Evolutionary conservation across 2,329 filamentous ascomycete genomes (phyloP).

Genomic region (Emergomyces africanus): DNA sequence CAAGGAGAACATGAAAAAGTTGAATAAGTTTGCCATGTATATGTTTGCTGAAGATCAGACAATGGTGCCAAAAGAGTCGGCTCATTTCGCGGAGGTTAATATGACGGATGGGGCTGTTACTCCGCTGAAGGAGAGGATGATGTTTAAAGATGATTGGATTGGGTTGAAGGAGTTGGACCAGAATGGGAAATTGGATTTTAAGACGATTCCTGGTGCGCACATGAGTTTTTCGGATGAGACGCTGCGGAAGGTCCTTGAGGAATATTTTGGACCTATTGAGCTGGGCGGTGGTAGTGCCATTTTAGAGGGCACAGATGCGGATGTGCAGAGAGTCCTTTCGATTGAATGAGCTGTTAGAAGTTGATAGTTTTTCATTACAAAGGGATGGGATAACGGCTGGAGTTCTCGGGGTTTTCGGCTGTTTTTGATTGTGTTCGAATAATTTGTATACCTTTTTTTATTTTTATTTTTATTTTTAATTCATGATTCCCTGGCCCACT

Average conservation of each 20-base stretch:
- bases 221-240: constrained; percentile 63
- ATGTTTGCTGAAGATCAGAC: constrained; percentile 78
- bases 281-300: not conserved
- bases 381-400: not conserved
- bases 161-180: constrained; percentile 68
- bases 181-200: constrained; percentile 66
- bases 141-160: constrained; percentile 91
- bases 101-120: constrained; percentile 49
- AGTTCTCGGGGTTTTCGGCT: not conserved
- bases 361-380: not conserved
- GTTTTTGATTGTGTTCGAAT: not conserved
- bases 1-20: constrained; percentile 50
- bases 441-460: not conserved
- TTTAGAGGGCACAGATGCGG: not conserved
- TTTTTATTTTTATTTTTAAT: not conserved
- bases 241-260: constrained; percentile 51
- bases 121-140: constrained; percentile 51
- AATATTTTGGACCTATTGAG: constrained; percentile 27
- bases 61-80: constrained; percentile 77
- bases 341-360: not conserved
- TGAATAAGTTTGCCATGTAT: constrained; percentile 79
- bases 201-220: constrained; percentile 60
- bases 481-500: not conserved
- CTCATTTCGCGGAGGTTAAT: constrained; percentile 85
- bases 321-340: not conserved